phyloP scores from a whole-genome alignment of 164 flowering plant genomes.

The Tetracentron sinense region DNA sequence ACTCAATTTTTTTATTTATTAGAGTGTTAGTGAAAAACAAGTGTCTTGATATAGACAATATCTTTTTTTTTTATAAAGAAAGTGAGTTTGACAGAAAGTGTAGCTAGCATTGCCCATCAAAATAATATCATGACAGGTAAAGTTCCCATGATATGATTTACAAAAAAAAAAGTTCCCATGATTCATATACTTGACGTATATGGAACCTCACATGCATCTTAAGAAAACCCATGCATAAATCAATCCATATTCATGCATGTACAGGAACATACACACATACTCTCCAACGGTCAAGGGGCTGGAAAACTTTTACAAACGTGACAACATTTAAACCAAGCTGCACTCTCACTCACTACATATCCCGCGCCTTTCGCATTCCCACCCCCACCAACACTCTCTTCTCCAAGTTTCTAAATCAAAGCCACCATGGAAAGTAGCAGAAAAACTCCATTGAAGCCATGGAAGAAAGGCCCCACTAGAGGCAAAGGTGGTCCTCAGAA shows the following conservation, averaged over 20 bases:
- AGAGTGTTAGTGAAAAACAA: too few species aligned
- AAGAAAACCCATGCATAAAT: neutral
- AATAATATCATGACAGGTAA: too few species aligned
- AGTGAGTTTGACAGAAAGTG: too few species aligned
- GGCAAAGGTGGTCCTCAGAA: constrained; percentile 99
- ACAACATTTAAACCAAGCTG: constrained; percentile 58
- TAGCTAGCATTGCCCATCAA: too few species aligned
- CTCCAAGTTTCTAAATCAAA: neutral
- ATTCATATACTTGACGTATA: too few species aligned
- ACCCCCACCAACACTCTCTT: constrained; percentile 10
- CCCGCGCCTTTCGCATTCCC: constrained; percentile 36
- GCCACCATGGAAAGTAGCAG: constrained; percentile 57
- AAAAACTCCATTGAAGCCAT: constrained; percentile 60
- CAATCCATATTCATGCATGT: neutral
- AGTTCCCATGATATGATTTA: too few species aligned
- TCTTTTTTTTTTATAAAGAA: too few species aligned
- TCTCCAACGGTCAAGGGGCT: constrained; percentile 71
- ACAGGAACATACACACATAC: neutral
- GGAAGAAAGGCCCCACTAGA: constrained; percentile 96
- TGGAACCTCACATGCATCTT: neutral
- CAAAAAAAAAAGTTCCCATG: too few species aligned
- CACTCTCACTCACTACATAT: constrained; percentile 41
- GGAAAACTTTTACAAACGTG: constrained; percentile 55
- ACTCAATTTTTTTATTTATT: too few species aligned
- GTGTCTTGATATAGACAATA: too few species aligned